Percentiles rank a stretch among this genome's conserved stretches.
phyloP scores from a whole-genome alignment of 129 eudicot species.

The Centella asiatica region DNA sequence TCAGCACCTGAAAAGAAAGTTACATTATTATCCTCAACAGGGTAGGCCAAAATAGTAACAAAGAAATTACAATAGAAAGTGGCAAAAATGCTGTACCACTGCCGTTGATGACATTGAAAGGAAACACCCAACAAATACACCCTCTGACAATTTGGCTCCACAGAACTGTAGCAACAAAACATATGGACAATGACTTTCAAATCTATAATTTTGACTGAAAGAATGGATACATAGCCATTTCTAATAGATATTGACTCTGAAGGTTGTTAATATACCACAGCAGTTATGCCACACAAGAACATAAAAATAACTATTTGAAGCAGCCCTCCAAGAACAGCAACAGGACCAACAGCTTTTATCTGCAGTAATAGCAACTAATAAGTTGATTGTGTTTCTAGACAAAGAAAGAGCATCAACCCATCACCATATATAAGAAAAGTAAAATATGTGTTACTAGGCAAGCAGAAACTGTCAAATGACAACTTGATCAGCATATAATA shows the following conservation, averaged over 20 bases:
- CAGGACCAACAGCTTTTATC: slow-evolving; percentile 95
- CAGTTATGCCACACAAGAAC: slow-evolving; percentile 72
- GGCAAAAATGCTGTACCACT: slow-evolving; percentile 43
- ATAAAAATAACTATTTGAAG: slow-evolving; percentile 80
- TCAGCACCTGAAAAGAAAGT: slow-evolving; percentile 56
- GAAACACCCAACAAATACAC: slow-evolving; percentile 92
- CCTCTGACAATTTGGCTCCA: slow-evolving; percentile 89
- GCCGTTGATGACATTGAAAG: slow-evolving; percentile 99
- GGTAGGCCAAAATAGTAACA: slow-evolving; percentile 8
- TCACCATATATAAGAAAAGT: background rate
- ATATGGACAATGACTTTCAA: slow-evolving; percentile 1
- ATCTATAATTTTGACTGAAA: background rate
- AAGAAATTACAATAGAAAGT: slow-evolving; percentile 6
- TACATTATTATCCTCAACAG: background rate
- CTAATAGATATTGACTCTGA: background rate
- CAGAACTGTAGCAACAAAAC: slow-evolving; percentile 45
- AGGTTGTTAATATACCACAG: slow-evolving; percentile 42
- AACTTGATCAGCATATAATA: background rate
- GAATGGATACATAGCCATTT: background rate
- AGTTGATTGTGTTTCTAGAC: slow-evolving; percentile 11
- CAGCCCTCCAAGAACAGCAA: slow-evolving; percentile 97
- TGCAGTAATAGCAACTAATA: slow-evolving; percentile 27
- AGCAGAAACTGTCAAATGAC: slow-evolving; percentile 8
- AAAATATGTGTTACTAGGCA: background rate
- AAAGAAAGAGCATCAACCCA: slow-evolving; percentile 1